Conservation (phyloP, 306 rosid genomes). For the Begonia loranthoides region DNA sequence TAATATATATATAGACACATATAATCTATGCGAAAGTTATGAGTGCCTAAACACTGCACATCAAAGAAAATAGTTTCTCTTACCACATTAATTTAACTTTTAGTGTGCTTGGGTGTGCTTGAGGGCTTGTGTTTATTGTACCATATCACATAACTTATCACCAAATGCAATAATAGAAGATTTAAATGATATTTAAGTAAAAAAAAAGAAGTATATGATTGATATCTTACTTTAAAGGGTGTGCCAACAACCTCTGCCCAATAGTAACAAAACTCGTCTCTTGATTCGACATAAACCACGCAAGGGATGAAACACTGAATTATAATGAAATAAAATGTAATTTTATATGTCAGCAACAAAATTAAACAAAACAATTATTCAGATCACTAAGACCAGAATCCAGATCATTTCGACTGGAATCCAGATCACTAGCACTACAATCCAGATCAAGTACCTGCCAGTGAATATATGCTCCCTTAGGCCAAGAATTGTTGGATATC, state of each 20-base stretch:
- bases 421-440: slow-evolving; percentile 10
- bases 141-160: too few species aligned
- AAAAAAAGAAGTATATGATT: neutral
- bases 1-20: too few species aligned
- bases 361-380: slow-evolving; percentile 1
- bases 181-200: neutral
- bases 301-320: slow-evolving; percentile 96
- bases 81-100: too few species aligned
- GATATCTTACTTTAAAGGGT: slow-evolving; percentile 61
- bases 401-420: too few species aligned
- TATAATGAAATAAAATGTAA: too few species aligned
- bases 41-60: too few species aligned
- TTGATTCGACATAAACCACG: slow-evolving; percentile 98
- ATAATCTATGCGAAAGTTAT: too few species aligned
- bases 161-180: too few species aligned
- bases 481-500: slow-evolving; percentile 86
- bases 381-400: too few species aligned
- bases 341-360: slow-evolving; percentile 7
- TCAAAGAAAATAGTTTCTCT: too few species aligned
- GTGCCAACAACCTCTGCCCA: slow-evolving; percentile 90
- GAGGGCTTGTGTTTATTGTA: too few species aligned
- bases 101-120: too few species aligned
- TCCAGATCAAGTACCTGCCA: slow-evolving; percentile 55
- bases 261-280: slow-evolving; percentile 93
- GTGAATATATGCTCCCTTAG: slow-evolving; percentile 95